phyloP scores from a whole-genome alignment of 1,139 yeast species.

The Saccharomyces hybrid region DNA sequence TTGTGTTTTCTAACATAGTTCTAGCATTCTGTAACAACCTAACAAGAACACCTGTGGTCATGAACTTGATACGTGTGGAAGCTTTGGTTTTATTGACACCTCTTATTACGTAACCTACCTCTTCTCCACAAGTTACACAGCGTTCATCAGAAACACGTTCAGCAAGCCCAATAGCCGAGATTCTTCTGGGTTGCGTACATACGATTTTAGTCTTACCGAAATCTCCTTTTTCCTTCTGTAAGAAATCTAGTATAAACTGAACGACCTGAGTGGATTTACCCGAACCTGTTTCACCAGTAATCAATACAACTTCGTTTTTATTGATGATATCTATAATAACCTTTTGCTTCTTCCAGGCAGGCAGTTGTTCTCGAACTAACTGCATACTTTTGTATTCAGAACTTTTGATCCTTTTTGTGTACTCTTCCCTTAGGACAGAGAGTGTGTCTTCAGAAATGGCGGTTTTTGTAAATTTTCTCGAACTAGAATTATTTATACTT shows the following conservation, averaged over 20 bases:
- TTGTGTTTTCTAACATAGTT: constrained; percentile 41
- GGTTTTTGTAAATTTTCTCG: background rate
- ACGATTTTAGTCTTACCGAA: constrained; percentile 47
- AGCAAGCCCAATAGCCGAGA: constrained; percentile 90
- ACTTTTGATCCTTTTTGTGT: constrained; percentile 20
- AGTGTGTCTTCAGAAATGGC: constrained; percentile 21
- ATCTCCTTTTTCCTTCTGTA: constrained; percentile 29
- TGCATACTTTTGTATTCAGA: constrained; percentile 34
- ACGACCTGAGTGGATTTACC: constrained; percentile 92
- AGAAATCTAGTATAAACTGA: constrained; percentile 72
- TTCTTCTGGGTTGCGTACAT: constrained; percentile 94
- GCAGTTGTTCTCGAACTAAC: constrained; percentile 46
- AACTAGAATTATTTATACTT: background rate
- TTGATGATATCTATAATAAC: constrained; percentile 50
- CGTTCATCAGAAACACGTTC: constrained; percentile 88
- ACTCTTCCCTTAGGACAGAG: constrained; percentile 27
- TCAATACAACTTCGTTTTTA: constrained; percentile 55
- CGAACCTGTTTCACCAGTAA: constrained; percentile 97
- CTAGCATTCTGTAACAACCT: constrained; percentile 61
- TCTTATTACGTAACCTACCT: constrained; percentile 82
- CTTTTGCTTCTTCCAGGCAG: constrained; percentile 72
- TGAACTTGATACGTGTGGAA: constrained; percentile 67
- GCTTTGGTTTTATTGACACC: constrained; percentile 69
- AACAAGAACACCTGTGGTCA: constrained; percentile 86
- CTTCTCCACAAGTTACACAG: constrained; percentile 54